Evolutionary conservation across 1,284 basidiomycete genomes (phyloP).

Genomic region (Anthracocystis setariae): DNA sequence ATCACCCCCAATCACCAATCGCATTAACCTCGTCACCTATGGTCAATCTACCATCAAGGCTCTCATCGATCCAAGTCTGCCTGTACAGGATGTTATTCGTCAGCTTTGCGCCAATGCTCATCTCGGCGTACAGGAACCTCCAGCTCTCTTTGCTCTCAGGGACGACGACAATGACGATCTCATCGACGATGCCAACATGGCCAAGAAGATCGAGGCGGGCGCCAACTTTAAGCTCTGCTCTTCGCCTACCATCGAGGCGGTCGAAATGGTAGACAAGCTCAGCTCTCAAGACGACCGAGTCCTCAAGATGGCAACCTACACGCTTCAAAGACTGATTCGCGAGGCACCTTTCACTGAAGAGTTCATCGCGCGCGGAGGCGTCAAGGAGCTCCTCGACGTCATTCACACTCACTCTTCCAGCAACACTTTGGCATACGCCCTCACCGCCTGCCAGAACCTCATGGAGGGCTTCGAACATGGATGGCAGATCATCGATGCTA

Average conservation of each 20-base stretch:
- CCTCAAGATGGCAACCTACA: constrained; percentile 78
- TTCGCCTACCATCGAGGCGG: constrained; percentile 82
- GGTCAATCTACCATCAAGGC: constrained; percentile 59
- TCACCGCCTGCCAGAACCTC: constrained; percentile 84
- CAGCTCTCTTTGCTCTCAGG: constrained; percentile 82
- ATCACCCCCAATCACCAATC: constrained; percentile 31
- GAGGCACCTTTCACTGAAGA: constrained; percentile 88
- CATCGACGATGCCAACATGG: constrained; percentile 76
- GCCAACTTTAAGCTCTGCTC: constrained; percentile 74
- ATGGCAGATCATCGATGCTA: constrained; percentile 77
- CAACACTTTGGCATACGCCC: constrained; percentile 86
- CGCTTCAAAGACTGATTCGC: constrained; percentile 85
- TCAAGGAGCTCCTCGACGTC: constrained; percentile 54
- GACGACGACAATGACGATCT: constrained; percentile 83
- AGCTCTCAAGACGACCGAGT: constrained; percentile 73
- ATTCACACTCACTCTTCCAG: constrained; percentile 72
- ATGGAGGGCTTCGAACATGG: constrained; percentile 68
- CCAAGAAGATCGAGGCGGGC: constrained; percentile 60
- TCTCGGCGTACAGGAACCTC: constrained; percentile 83
- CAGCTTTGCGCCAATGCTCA: constrained; percentile 69
- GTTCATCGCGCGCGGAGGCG: constrained; percentile 81
- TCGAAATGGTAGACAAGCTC: constrained; percentile 81
- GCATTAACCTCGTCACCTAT: constrained; percentile 61
- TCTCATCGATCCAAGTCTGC: constrained; percentile 56
- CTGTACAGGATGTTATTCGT: constrained; percentile 58